Conservation (phyloP, 139 green algal genomes). For the Chlamydomonas sphaeroides region DNA sequence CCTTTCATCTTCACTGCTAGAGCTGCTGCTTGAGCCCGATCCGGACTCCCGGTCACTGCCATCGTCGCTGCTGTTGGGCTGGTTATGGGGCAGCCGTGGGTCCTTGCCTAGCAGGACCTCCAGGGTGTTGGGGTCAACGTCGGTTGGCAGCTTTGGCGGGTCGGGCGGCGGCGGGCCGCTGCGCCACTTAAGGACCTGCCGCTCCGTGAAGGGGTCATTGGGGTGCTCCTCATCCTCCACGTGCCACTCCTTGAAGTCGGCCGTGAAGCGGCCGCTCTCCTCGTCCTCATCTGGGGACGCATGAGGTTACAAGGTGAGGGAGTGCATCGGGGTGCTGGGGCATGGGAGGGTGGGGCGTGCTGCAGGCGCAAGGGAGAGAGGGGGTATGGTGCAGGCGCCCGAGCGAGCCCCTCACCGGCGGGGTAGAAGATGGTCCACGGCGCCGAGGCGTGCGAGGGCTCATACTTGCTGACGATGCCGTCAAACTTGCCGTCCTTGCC, state of each 20-base stretch:
- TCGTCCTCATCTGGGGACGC: slow-evolving; percentile 3
- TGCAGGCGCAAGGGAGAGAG: too few species aligned
- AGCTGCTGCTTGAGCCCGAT: neutral
- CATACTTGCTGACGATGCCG: slow-evolving; percentile 40
- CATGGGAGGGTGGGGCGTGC: too few species aligned
- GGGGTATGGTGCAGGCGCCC: too few species aligned
- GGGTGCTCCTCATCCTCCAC: slow-evolving; percentile 29
- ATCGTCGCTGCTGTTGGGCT: neutral
- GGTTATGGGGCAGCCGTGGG: slow-evolving; percentile 10
- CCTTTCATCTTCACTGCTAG: neutral
- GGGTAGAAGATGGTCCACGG: slow-evolving; percentile 37
- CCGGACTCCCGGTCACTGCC: neutral
- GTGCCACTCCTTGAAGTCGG: slow-evolving; percentile 22
- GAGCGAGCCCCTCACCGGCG: too few species aligned
- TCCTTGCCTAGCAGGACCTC: neutral
- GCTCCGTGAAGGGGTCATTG: slow-evolving; percentile 5
- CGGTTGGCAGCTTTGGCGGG: neutral
- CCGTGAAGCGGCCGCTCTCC: slow-evolving; percentile 9
- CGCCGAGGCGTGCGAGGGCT: neutral
- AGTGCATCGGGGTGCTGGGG: too few species aligned
- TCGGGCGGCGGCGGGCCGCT: neutral
- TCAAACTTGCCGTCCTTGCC: slow-evolving; percentile 20
- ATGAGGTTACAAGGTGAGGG: too few species aligned
- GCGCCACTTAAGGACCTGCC: slow-evolving; percentile 1
- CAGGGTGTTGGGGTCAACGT: neutral